Evolutionary conservation across 345 rosid genomes (phyloP).

Genomic region (Bretschneidera sinensis): DNA sequence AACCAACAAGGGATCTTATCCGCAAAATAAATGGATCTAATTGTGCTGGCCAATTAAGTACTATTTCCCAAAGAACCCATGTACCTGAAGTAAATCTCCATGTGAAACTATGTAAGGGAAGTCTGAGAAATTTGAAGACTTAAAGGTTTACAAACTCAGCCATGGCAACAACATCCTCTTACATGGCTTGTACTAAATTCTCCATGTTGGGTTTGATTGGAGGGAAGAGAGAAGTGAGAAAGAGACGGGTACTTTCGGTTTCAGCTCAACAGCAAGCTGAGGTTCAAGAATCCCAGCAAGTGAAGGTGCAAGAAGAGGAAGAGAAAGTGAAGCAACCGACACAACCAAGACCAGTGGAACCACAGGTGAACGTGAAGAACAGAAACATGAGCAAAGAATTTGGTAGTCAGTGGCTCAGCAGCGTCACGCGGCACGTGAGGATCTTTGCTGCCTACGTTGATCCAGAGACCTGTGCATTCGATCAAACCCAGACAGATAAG

Average conservation of each 20-base stretch:
- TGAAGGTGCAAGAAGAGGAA: constrained; percentile 13
- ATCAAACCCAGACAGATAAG: constrained; percentile 79
- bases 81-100: too few relatives aligned
- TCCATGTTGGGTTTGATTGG: constrained; percentile 34
- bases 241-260: constrained; percentile 12
- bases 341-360: constrained; percentile 73
- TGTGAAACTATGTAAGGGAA: neutral
- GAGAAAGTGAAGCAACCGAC: constrained; percentile 32
- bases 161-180: constrained; percentile 49
- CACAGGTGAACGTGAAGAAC: constrained; percentile 72
- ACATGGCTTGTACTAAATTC: constrained; percentile 48
- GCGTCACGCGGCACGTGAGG: constrained; percentile 64
- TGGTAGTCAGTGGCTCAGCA: constrained; percentile 80
- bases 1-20: neutral
- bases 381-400: constrained; percentile 60
- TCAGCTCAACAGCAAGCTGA: constrained; percentile 50
- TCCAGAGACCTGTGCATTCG: constrained; percentile 64
- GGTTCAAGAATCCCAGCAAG: constrained; percentile 28
- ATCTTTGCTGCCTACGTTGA: constrained; percentile 78
- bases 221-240: constrained; percentile 12
- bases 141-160: too few relatives aligned
- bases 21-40: neutral
- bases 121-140: neutral
- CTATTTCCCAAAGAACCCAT: too few relatives aligned
- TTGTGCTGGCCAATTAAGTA: too few relatives aligned